A percentile compares a stretch with the other conserved stretches of the same genome.
Conservation (phyloP, 2,329 filamentous ascomycete genomes). For the Nemania sp. region DNA sequence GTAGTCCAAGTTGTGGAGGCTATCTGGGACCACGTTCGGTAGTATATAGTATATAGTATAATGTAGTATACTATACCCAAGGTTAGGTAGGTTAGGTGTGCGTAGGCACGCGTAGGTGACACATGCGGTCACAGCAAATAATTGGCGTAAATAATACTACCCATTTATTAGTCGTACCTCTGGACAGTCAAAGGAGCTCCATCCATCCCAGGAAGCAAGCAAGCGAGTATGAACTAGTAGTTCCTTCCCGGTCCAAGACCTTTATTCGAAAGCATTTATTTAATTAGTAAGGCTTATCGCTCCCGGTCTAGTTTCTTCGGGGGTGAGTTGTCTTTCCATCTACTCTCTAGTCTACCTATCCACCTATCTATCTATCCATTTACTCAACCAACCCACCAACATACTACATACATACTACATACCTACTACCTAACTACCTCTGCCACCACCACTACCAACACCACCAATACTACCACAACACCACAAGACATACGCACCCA, state of each 20-base stretch:
- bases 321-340: conserved; percentile 7
- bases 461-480: conserved; percentile 26
- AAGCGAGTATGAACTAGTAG: neutral
- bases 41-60: too few species aligned
- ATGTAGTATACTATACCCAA: too few species aligned
- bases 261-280: conserved; percentile 12
- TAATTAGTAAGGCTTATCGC: conserved; percentile 17
- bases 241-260: conserved; percentile 13
- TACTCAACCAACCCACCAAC: neutral
- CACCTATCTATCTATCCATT: neutral
- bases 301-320: neutral
- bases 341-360: neutral
- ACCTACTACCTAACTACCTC: neutral
- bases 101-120: too few species aligned
- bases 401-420: neutral
- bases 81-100: too few species aligned
- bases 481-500: conserved; percentile 12
- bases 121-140: neutral
- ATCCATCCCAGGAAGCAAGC: conserved; percentile 2
- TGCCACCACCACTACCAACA: neutral
- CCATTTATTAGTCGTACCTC: neutral
- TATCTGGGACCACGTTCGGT: too few species aligned
- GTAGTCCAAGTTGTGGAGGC: neutral
- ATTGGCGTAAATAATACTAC: neutral
- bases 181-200: conserved; percentile 5